These are phyloP conservation scores for Thamnidium elegans DNA, from an alignment of 192 early-diverging fungal species.

Conservation along the genomic window DNA sequence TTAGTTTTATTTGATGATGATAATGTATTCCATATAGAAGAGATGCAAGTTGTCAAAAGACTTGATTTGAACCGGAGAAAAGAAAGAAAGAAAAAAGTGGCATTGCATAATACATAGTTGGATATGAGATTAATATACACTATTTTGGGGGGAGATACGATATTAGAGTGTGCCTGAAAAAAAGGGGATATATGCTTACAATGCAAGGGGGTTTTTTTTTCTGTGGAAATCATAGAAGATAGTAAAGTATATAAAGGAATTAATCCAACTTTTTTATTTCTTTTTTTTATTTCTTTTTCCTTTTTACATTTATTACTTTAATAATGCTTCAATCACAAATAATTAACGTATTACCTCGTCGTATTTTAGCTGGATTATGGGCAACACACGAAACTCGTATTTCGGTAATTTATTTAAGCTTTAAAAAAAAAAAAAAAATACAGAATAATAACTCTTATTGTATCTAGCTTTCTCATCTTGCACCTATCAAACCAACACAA, in stretches of 20 bases:
- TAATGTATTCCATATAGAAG: not conserved
- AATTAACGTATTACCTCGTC: conserved; percentile 23
- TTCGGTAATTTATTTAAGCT: conserved; percentile 23
- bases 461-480: conserved; percentile 19
- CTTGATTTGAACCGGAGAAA: conserved; percentile 1
- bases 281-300: conserved; percentile 2
- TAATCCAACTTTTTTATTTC: not conserved
- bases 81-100: too few relatives aligned
- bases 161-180: not conserved
- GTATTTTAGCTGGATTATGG: conserved; percentile 23
- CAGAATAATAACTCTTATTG: too few relatives aligned
- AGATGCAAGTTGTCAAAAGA: conserved; percentile 19
- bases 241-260: conserved; percentile 9
- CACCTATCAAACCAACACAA: not conserved
- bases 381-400: conserved; percentile 30
- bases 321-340: conserved; percentile 29
- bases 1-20: too few relatives aligned
- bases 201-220: conserved; percentile 3
- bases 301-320: not conserved
- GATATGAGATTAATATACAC: conserved; percentile 14
- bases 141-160: conserved; percentile 2
- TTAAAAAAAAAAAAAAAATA: too few relatives aligned
- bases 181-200: conserved; percentile 1
- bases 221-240: conserved; percentile 9
- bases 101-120: not conserved